Base-by-base conservation (phyloP, 768 basidiomycete genomes). In the Pleurotus eryngii region DNA sequence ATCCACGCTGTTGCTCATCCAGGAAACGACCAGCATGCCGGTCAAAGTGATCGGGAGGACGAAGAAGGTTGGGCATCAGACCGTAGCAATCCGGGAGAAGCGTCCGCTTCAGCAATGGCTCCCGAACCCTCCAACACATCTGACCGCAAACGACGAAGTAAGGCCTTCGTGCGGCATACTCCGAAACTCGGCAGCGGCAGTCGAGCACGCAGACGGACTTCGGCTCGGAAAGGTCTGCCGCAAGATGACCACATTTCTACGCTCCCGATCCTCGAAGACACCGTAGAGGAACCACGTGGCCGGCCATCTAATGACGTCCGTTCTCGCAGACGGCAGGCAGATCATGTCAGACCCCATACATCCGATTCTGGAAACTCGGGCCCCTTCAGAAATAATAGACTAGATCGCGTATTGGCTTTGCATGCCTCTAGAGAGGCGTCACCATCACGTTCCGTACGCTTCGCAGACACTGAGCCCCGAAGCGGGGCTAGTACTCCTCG, bases 41-140 rank as follows among this genome's bases (percentile, higher is more conserved):
- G 8, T 11, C 30, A 35, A 9, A 9, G 30, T 35, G 30, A 35
- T 35, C 30, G 30, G 30, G 82, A 78, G 4, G 82, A 82, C 15
- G 85, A 86, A 0, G 87, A 82, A 58, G 84, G 76, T 1, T 88
- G 85, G 86, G 76, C 78, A 15, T 88, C 86, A 5, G 88, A 90
- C 48, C 71, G 66, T 20, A 79, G 76, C 56, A 70, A 64, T 43
- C 65, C 66, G 20, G 67, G 61, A 20, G 60, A 63, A 24, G 54
- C 57, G 2, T 49, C 59, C 30, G 22, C 57, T 14, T 56, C 57
- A 9, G 40, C 57, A n/a, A 26, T 43, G 12, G 24, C 54, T 4
- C 27, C 37, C 26, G 49, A 58, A 5, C 30, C 54, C 37, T 57
- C 61, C 24, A 61, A 59, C 35, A 47, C 61, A 22, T 35, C 54